phyloP scores from a whole-genome alignment of 257 asterid species.

The Asclepias syriaca region DNA sequence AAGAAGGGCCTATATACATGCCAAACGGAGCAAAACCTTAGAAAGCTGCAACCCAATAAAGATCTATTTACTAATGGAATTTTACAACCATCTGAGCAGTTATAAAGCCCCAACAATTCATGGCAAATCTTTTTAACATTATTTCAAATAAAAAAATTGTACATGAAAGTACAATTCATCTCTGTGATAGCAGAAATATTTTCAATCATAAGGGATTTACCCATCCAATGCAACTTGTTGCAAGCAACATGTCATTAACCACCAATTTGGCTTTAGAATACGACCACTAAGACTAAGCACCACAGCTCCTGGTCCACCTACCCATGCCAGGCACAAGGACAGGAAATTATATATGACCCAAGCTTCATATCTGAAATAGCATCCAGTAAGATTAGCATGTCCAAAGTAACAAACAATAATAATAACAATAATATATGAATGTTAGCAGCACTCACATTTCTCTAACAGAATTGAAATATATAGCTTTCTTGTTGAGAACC shows the following conservation, averaged over 20 bases:
- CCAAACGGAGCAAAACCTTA: not conserved
- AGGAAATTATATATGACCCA: conserved; percentile 99
- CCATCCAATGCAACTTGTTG: conserved; percentile 92
- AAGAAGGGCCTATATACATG: not conserved
- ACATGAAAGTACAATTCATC: not conserved
- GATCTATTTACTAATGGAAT: not conserved
- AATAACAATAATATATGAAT: not conserved
- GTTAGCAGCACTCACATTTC: conserved; percentile 64
- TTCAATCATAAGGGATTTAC: conserved; percentile 40
- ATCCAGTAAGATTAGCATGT: conserved; percentile 17
- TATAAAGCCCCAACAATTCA: not conserved
- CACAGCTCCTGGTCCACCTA: conserved; percentile 99
- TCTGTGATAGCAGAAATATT: conserved; percentile 6
- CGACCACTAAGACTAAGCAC: conserved; percentile 84
- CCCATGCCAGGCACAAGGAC: conserved; percentile 98
- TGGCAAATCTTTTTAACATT: not conserved
- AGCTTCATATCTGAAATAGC: conserved; percentile 85
- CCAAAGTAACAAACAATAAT: not conserved
- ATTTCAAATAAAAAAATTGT: not conserved
- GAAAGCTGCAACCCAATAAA: not conserved
- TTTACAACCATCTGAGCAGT: not conserved
- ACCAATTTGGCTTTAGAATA: conserved; percentile 80
- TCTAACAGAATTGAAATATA: conserved; percentile 88
- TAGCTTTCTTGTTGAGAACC: conserved; percentile 56
- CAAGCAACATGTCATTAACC: conserved; percentile 92